Evolutionary conservation across 1,284 basidiomycete species (phyloP).

Genomic region (Austroboletus novae-zelandiae): DNA sequence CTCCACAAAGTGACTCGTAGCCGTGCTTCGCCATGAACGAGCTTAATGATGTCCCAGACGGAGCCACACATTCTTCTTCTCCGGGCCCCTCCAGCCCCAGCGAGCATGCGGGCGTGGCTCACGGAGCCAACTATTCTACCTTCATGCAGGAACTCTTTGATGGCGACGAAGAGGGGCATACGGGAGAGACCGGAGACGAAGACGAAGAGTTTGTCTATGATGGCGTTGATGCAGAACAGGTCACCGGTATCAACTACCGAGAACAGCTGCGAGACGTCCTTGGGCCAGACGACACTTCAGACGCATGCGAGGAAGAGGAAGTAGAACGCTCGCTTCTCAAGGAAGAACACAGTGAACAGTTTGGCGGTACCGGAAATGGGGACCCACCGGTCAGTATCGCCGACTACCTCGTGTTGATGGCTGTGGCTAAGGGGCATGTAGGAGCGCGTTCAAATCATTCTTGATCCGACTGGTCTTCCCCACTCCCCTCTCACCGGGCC

Average conservation of each 20-base stretch:
- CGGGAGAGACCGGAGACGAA: conserved; percentile 43
- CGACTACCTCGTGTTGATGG: conserved; percentile 11
- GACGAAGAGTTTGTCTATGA: conserved; percentile 70
- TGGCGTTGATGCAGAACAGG: conserved; percentile 58
- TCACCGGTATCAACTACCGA: conserved; percentile 48
- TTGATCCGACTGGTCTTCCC: conserved; percentile 44
- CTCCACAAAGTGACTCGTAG: background rate
- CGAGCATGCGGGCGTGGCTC: conserved; percentile 32
- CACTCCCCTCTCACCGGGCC: conserved; percentile 40
- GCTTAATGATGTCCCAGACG: background rate
- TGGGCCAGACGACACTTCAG: conserved; percentile 58
- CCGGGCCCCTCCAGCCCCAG: conserved; percentile 30
- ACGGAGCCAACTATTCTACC: conserved; percentile 61
- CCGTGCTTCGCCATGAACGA: conserved; percentile 11
- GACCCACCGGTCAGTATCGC: conserved; percentile 41
- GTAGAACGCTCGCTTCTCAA: conserved; percentile 45
- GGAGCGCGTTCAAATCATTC: conserved; percentile 39
- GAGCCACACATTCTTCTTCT: conserved; percentile 4
- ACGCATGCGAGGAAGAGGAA: conserved; percentile 47
- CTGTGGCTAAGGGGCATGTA: conserved; percentile 17
- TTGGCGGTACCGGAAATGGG: conserved; percentile 35
- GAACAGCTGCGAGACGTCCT: conserved; percentile 74
- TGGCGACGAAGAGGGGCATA: conserved; percentile 41
- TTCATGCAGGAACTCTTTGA: conserved; percentile 73
- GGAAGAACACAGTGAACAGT: conserved; percentile 30